Base-by-base conservation (phyloP, 768 basidiomycete species). In the Lactarius sp. region DNA sequence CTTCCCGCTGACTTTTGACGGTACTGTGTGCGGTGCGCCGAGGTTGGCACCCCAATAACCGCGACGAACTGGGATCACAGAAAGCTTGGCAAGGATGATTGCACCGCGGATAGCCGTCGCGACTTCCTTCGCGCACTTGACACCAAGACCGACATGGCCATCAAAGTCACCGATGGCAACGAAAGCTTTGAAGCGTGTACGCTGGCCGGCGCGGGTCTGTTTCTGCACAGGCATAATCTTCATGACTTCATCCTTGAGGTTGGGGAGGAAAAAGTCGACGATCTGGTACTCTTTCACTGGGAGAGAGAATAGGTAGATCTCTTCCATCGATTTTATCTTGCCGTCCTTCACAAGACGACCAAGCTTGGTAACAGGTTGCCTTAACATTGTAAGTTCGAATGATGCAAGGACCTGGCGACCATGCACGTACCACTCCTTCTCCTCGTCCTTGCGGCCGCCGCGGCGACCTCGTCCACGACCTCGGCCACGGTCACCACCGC, bases 151-250 rank as follows among this genome's bases (percentile, higher is more conserved):
- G 73, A 99, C 95, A 76, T 98, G 97, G 61, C 97, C 96, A 73
- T 98, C 94, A 71, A 87, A 92, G 80, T 99, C 97, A 75, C 97
- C 97, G 72, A 99, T 97, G 65, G 97, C 97, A 72, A 98, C 97
- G 79, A 98, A 98, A 33, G 97, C 97, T 81, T 99, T 98, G 88
- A 99, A 99, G 68, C 97, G 91, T 65, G 97, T 99, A 71, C 97
- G 92, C 79, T 99, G 97, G 77, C 97, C 97, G 71, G 97, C 97
- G 74, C 93, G 94, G 66, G 97, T 99, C 79, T 99, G 97, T 80
- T 99, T 99, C 81, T 98, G 97, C 61, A 99, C 97, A 70, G 97
- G 97, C 88, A 94, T 94, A 76, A 99, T 98, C 78, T 95, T 96
- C 97, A 99, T 99, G 69, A 99, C 97, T 77, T 97, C 94, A 71